These are phyloP conservation scores for Cetradonia linearis DNA, from an alignment of 495 filamentous ascomycete species.

Conservation along the genomic window DNA sequence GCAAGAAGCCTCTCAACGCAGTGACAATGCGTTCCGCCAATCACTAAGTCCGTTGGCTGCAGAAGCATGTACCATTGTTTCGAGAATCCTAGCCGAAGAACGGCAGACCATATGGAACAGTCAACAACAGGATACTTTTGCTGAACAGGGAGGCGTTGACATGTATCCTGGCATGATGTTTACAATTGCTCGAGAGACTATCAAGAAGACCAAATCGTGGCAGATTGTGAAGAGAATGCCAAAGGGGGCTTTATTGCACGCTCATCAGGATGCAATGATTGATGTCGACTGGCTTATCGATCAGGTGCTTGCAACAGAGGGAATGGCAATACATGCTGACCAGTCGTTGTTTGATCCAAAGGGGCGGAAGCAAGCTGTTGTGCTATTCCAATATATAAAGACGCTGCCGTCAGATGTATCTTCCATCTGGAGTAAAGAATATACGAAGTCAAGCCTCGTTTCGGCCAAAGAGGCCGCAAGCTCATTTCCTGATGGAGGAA, in stretches of 20 bases:
- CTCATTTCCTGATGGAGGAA: slow-evolving; percentile 59
- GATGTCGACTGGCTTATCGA: slow-evolving; percentile 70
- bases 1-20: slow-evolving; percentile 71
- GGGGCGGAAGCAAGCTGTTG: slow-evolving; percentile 36
- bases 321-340: slow-evolving; percentile 58
- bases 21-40: slow-evolving; percentile 41
- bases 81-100: slow-evolving; percentile 68
- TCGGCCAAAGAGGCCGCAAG: slow-evolving; percentile 56
- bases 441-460: slow-evolving; percentile 45
- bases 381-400: slow-evolving; percentile 47
- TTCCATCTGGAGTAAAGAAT: slow-evolving; percentile 54
- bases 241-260: slow-evolving; percentile 82
- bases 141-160: slow-evolving; percentile 35
- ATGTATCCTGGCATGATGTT: slow-evolving; percentile 87
- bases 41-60: slow-evolving; percentile 64
- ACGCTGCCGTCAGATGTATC: slow-evolving; percentile 18
- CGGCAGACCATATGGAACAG: slow-evolving; percentile 59
- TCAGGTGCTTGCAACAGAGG: slow-evolving; percentile 57
- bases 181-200: slow-evolving; percentile 60
- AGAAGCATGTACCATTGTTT: slow-evolving; percentile 67
- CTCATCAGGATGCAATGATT: slow-evolving; percentile 83
- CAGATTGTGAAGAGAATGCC: slow-evolving; percentile 76
- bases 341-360: slow-evolving; percentile 39
- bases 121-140: slow-evolving; percentile 54
- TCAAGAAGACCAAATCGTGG: slow-evolving; percentile 79